A percentile compares a stretch with the other conserved stretches of the same genome.
Evolutionary conservation across 2,329 filamentous ascomycete species (phyloP).

Genomic region (Penicillium crustosum): DNA sequence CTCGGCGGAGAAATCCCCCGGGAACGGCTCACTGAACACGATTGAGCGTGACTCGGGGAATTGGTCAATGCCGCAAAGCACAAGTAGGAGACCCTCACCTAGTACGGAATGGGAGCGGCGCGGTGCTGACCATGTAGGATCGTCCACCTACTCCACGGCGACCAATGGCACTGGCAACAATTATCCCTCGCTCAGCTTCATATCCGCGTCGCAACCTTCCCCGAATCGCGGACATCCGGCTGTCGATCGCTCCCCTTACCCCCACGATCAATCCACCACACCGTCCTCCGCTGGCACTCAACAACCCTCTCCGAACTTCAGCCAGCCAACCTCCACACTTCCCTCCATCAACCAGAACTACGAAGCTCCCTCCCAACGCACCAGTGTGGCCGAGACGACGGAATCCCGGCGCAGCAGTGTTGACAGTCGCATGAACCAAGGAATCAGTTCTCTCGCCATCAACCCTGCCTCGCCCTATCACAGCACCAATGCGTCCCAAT

Average conservation of each 20-base stretch:
- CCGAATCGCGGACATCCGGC: constrained; percentile 43
- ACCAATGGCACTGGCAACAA: constrained; percentile 46
- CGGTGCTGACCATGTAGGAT: constrained; percentile 39
- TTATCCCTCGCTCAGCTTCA: constrained; percentile 45
- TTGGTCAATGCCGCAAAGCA: constrained; percentile 60
- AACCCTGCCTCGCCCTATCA: constrained; percentile 50
- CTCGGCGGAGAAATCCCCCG: constrained; percentile 44
- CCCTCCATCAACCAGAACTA: constrained; percentile 62
- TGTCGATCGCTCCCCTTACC: constrained; percentile 44
- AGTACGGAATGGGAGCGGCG: constrained; percentile 15
- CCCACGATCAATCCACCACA: constrained; percentile 40
- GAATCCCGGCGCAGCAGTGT: constrained; percentile 52
- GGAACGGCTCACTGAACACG: constrained; percentile 45
- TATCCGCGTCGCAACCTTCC: constrained; percentile 48
- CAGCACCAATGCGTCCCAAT: constrained; percentile 48
- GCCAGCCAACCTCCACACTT: constrained; percentile 46
- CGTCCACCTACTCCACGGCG: constrained; percentile 50
- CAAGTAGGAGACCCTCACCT: constrained; percentile 46
- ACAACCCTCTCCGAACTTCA: constrained; percentile 40
- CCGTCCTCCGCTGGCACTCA: constrained; percentile 41
- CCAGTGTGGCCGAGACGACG: constrained; percentile 42
- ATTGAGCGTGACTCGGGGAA: constrained; percentile 59
- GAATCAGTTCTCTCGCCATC: constrained; percentile 49
- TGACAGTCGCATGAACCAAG: constrained; percentile 52
- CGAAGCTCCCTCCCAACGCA: constrained; percentile 50